Conservation (phyloP, 768 basidiomycete species). For the Rhizopogon rudus region DNA sequence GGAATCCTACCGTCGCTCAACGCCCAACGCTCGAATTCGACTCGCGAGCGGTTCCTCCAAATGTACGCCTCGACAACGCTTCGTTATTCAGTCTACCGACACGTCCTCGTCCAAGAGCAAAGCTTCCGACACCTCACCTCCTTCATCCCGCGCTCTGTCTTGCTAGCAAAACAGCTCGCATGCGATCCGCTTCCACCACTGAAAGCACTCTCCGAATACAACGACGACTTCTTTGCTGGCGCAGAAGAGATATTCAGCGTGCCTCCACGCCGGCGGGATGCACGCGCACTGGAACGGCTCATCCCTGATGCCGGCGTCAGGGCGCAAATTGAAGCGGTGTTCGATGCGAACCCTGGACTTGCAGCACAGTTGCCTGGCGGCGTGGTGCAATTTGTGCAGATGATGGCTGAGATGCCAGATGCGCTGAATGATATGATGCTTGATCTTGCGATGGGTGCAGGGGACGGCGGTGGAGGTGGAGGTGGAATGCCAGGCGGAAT, state of each 20-base stretch:
- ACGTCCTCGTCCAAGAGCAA: conserved; percentile 70
- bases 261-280: conserved; percentile 40
- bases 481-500: conserved; percentile 41
- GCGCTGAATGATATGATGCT: conserved; percentile 58
- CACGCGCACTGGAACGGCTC: conserved; percentile 47
- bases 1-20: conserved; percentile 26
- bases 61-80: conserved; percentile 38
- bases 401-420: conserved; percentile 47
- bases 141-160: conserved; percentile 63
- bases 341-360: conserved; percentile 51
- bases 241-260: conserved; percentile 44
- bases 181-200: conserved; percentile 87
- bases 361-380: conserved; percentile 60
- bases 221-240: conserved; percentile 69
- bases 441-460: conserved; percentile 35
- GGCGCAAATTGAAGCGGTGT: conserved; percentile 56
- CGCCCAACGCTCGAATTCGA: conserved; percentile 29
- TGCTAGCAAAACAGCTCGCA: conserved; percentile 51
- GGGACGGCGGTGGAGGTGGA: conserved; percentile 19
- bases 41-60: conserved; percentile 22
- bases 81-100: conserved; percentile 60
- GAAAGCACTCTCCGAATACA: conserved; percentile 54
- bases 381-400: conserved; percentile 56
- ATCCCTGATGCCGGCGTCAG: conserved; percentile 56
- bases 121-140: conserved; percentile 55